These are phyloP conservation scores for Filobasidium wieringae DNA, from an alignment of 768 basidiomycete species.

Conservation along the genomic window DNA sequence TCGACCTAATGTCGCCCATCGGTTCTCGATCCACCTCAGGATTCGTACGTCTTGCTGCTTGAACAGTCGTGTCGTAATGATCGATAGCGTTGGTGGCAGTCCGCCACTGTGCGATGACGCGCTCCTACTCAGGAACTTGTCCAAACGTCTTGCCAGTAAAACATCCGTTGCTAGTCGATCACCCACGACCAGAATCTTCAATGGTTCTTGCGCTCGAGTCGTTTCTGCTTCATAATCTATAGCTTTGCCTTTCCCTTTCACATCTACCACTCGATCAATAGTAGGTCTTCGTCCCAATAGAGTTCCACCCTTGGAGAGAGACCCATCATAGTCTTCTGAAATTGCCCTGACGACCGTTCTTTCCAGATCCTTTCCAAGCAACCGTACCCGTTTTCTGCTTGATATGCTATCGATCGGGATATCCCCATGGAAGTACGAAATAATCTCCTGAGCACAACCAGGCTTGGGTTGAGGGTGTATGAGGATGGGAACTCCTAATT, in stretches of 20 bases:
- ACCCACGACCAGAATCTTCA: conserved; percentile 66
- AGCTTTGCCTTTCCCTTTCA: not conserved
- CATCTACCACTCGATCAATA: not conserved
- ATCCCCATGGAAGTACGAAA: conserved; percentile 54
- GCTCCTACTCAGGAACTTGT: conserved; percentile 9
- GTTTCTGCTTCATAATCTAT: not conserved
- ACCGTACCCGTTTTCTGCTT: conserved; percentile 33
- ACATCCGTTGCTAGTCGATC: conserved; percentile 89
- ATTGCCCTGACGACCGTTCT: not conserved
- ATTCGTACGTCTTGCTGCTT: conserved; percentile 29
- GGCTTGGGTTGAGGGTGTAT: conserved; percentile 69
- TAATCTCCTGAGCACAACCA: conserved; percentile 60
- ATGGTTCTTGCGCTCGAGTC: not conserved
- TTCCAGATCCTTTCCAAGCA: conserved; percentile 2
- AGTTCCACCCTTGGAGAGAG: not conserved
- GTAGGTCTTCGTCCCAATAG: not conserved
- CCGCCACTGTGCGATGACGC: not conserved
- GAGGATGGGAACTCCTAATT: conserved; percentile 71
- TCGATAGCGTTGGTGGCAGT: conserved; percentile 26
- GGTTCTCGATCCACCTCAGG: conserved; percentile 32
- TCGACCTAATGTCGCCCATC: conserved; percentile 13
- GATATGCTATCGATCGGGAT: conserved; percentile 40
- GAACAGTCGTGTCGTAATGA: conserved; percentile 31
- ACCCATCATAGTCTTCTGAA: conserved; percentile 7
- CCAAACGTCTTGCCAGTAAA: conserved; percentile 60